Evolutionary conservation across 352 stramenopile species (phyloP).

Genomic region (Bremia lactucae): DNA sequence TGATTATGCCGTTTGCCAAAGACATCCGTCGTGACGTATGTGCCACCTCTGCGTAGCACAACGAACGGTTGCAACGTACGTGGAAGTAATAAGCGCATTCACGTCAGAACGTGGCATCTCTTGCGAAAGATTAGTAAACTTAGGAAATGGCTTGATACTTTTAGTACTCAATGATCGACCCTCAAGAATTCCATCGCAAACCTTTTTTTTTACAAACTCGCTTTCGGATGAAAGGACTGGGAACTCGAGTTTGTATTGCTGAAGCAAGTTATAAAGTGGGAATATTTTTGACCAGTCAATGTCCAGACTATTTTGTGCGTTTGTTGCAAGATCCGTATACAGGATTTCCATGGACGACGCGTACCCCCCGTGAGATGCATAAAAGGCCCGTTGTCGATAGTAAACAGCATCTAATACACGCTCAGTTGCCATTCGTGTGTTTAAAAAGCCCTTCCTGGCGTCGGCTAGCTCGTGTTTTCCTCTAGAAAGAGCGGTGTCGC

Average conservation of each 20-base stretch:
- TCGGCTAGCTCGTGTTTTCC: conserved; percentile 29
- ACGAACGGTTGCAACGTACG: conserved; percentile 24
- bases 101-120: conserved; percentile 13
- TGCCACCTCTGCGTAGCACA: conserved; percentile 38
- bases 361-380: conserved; percentile 27
- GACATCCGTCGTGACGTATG: conserved; percentile 31
- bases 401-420: conserved; percentile 53
- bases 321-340: conserved; percentile 13
- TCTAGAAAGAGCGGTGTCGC: conserved; percentile 25
- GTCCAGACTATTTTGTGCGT: not conserved
- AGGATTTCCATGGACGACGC: conserved; percentile 32
- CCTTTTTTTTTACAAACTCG: conserved; percentile 2
- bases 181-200: not conserved
- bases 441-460: conserved; percentile 28
- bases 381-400: conserved; percentile 50
- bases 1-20: conserved; percentile 21
- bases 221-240: conserved; percentile 18
- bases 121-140: conserved; percentile 13
- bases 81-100: conserved; percentile 20
- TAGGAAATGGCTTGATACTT: not conserved
- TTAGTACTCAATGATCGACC: not conserved
- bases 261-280: conserved; percentile 18
- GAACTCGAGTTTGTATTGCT: conserved; percentile 22
- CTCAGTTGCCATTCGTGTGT: conserved; percentile 45
- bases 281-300: conserved; percentile 12